Conservation (phyloP, 139 green algal genomes). For the Coelastrella sp. region DNA sequence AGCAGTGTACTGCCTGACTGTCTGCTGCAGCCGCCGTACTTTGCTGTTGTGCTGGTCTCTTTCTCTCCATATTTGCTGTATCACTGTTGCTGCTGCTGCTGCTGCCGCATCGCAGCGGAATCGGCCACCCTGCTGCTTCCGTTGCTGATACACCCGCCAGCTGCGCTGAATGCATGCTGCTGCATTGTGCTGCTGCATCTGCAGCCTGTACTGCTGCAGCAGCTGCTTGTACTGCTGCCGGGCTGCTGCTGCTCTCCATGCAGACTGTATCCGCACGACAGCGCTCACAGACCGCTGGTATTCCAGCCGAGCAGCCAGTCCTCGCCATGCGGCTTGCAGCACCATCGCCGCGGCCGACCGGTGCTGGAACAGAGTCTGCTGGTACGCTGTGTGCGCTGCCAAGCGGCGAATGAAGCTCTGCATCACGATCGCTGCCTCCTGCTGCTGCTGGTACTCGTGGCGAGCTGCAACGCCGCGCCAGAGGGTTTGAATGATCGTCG, state of each 20-base stretch:
- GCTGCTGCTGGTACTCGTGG: not conserved
- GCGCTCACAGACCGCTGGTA: not conserved
- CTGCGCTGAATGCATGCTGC: not conserved
- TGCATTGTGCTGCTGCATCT: not conserved
- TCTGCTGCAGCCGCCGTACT: conserved; percentile 22
- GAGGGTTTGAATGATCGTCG: conserved; percentile 11
- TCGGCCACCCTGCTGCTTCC: not conserved
- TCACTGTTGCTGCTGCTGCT: conserved; percentile 4
- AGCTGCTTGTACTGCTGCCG: conserved; percentile 6
- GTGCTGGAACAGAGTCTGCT: not conserved
- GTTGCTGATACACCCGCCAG: not conserved
- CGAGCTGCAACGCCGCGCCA: not conserved
- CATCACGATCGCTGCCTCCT: conserved; percentile 36
- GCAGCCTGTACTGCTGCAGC: not conserved
- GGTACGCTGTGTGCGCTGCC: not conserved
- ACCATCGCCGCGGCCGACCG: not conserved
- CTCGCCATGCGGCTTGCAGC: conserved; percentile 17
- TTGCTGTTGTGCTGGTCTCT: conserved; percentile 18
- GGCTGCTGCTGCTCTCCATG: conserved; percentile 2
- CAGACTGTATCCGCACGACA: not conserved
- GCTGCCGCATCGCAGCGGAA: not conserved
- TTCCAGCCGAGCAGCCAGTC: not conserved
- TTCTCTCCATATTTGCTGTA: conserved; percentile 39
- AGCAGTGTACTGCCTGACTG: not conserved
- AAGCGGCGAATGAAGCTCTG: not conserved